Conservation (phyloP, 1,284 basidiomycete genomes). For the Ganoderma sinense region DNA sequence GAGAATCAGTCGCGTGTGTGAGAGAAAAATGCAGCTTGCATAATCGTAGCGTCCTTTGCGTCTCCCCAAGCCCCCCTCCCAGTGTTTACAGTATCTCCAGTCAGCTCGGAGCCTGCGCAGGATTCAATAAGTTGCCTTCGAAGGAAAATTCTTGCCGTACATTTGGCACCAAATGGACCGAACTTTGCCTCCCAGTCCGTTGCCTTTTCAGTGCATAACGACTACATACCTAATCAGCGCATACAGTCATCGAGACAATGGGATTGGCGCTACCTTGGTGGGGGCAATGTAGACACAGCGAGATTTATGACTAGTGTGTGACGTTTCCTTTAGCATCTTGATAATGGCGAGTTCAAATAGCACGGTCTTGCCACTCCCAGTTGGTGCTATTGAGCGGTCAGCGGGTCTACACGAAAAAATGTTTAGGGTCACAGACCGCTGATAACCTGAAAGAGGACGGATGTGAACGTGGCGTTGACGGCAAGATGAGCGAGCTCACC, state of each 20-base stretch:
- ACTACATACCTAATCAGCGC: constrained; percentile 51
- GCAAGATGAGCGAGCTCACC: constrained; percentile 48
- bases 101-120: constrained; percentile 82
- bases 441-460: constrained; percentile 61
- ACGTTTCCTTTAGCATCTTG: constrained; percentile 66
- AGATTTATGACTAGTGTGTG: constrained; percentile 43
- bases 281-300: constrained; percentile 96
- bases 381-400: constrained; percentile 68
- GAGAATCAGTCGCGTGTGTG: neutral
- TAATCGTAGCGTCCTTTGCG: constrained; percentile 76
- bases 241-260: neutral
- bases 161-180: constrained; percentile 74
- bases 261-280: constrained; percentile 72
- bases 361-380: constrained; percentile 93
- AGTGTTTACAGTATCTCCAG: constrained; percentile 83
- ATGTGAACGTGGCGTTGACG: neutral
- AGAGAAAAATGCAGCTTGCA: constrained; percentile 52
- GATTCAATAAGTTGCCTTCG: neutral
- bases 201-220: constrained; percentile 86
- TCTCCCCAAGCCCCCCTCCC: constrained; percentile 74
- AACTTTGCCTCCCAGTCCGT: constrained; percentile 90
- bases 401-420: constrained; percentile 11
- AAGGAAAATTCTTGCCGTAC: constrained; percentile 47
- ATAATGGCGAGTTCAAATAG: constrained; percentile 94
- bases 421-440: constrained; percentile 60